A percentile compares a stretch with the other conserved stretches of the same genome.
Conservation (phyloP, 192 early-diverging fungal species). For the Linnemannia zychae region DNA sequence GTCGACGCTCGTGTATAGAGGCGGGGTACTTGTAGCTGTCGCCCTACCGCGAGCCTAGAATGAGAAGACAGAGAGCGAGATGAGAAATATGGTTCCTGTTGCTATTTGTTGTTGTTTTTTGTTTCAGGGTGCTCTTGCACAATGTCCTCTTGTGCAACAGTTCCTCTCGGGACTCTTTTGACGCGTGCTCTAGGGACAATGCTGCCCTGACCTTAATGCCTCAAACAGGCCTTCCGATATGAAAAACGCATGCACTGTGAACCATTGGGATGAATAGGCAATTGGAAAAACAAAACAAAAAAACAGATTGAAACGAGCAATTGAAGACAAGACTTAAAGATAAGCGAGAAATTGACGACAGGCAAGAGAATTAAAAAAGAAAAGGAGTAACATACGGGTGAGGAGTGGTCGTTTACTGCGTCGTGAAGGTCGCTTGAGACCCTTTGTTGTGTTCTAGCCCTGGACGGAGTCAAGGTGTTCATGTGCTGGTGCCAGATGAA, state of each 20-base stretch:
- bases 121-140: not conserved
- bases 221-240: not conserved
- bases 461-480: not conserved
- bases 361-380: no score
- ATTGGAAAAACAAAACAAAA: not conserved
- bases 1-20: conserved; percentile 19
- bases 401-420: not conserved
- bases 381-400: not conserved
- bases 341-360: not conserved
- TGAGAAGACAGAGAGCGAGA: not conserved
- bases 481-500: not conserved
- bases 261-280: not conserved
- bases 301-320: not conserved
- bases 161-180: not conserved
- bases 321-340: not conserved
- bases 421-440: not conserved
- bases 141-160: not conserved
- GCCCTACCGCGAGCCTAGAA: not conserved
- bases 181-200: conserved; percentile 1
- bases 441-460: conserved; percentile 9
- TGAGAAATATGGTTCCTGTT: not conserved
- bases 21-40: not conserved
- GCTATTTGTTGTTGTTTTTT: not conserved
- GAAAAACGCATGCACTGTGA: not conserved
- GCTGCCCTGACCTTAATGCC: not conserved